Evolutionary conservation across 345 rosid species (phyloP).

Genomic region (Nasturtium officinale): DNA sequence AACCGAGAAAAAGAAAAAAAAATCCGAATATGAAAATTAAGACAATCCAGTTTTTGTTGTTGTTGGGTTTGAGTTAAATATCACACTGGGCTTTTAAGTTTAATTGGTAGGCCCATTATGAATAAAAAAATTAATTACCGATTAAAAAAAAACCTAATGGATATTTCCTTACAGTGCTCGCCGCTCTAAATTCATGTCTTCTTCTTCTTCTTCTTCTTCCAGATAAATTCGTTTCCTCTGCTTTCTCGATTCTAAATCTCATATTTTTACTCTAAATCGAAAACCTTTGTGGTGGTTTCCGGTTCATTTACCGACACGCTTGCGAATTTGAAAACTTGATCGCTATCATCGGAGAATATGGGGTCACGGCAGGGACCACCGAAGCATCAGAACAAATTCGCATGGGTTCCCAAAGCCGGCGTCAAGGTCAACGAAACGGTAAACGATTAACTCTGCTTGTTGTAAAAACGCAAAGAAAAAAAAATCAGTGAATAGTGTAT

Average conservation of each 20-base stretch:
- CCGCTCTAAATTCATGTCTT: neutral
- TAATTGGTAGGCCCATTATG: neutral
- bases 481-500: neutral
- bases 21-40: neutral
- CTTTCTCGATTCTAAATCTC: neutral
- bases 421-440: conserved; percentile 83
- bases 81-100: neutral
- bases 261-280: neutral
- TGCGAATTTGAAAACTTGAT: neutral
- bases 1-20: neutral
- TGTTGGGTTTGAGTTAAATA: neutral
- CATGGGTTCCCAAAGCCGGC: conserved; percentile 95
- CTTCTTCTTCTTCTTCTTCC: neutral
- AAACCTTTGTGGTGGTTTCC: neutral
- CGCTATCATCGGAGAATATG: conserved; percentile 47
- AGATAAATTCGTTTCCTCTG: neutral
- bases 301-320: neutral
- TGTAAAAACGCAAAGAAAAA: neutral
- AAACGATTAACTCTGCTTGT: neutral
- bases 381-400: conserved; percentile 78
- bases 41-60: too few relatives aligned
- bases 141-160: neutral
- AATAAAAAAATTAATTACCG: neutral
- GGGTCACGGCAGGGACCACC: conserved; percentile 72
- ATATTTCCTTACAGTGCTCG: neutral